These are phyloP conservation scores for Fusarium bulbicola DNA, from an alignment of 2,329 filamentous ascomycete genomes.

Conservation along the genomic window DNA sequence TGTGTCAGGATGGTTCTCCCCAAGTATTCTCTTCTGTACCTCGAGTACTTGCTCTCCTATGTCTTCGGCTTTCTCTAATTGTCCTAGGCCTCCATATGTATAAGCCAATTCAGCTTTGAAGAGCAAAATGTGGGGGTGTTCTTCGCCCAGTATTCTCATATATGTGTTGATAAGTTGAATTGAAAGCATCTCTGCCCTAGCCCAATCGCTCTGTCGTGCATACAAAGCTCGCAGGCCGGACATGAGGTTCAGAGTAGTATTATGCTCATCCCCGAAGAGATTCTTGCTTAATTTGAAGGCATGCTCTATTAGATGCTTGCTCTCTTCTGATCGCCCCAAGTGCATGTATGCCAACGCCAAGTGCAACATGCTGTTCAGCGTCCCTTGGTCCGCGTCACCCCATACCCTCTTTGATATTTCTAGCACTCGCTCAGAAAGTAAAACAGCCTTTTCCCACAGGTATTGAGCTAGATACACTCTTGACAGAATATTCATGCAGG, in stretches of 20 bases:
- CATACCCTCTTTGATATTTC: accelerated
- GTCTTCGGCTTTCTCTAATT: not conserved
- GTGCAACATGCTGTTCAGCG: accelerated
- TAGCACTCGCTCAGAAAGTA: accelerated
- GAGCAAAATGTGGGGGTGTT: accelerated
- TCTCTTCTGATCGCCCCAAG: accelerated
- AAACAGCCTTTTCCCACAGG: accelerated
- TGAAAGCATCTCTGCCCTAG: accelerated
- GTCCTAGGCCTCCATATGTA: accelerated
- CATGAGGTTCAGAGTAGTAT: accelerated
- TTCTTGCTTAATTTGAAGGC: accelerated
- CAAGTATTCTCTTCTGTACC: accelerated
- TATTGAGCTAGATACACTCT: accelerated
- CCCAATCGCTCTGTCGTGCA: accelerated
- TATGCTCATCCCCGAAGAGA: accelerated
- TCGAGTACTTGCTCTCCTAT: not conserved
- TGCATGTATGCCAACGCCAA: accelerated
- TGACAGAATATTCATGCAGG: accelerated
- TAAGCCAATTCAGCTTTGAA: accelerated
- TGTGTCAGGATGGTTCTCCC: accelerated
- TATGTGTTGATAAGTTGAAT: accelerated
- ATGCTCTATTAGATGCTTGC: not conserved
- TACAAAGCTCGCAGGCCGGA: accelerated
- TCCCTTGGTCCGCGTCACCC: accelerated
- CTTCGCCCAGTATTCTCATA: accelerated